Evolutionary conservation across 2,329 filamentous ascomycete genomes (phyloP), one percentile per base, ranked within the genome.

Genomic region (Fusarium pininemorale): DNA sequence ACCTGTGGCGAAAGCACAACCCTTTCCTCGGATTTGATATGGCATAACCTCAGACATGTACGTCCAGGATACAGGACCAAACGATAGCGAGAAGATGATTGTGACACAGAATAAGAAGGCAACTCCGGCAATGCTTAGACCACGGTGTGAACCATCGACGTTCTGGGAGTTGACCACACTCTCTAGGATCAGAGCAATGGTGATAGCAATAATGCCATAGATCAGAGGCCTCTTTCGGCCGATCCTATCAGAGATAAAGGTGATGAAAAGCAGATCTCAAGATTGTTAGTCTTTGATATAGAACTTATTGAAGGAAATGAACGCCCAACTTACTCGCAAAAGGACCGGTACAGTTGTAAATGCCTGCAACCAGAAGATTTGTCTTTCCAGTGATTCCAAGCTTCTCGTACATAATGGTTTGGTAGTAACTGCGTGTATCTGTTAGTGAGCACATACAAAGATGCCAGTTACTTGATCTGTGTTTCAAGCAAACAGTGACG

Each of bases 191-290:
- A 92, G 81, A 0, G 88, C 88, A 50, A 90, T 81, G 15, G 86
- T 87, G 50, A 91, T 90, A 16, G 82, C 88, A 5, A 87, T 79
- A 48, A 88, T 88, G 48, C 91, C 91, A 72, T 91, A 87, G 30
- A 93, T 82, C 87, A 94, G 92, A 62, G 93, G 85, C 72, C 86
- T 86, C 15, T 91, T 86, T 48, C 92, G 88, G 14, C 90, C 90
- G 13, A 90, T 87, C 13, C 86, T 85, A 79, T 91, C 89, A 57
- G 91, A 87, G 42, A 90, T 84, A 78, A 89, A 88, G 22, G 84
- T 82, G 35, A 84, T 90, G 79, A 90, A 91, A 80, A 90, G 79
- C 37, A 87, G 78, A 77, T 90, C 83, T 83, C n/a, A 7, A 41
- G 3, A 15, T 15, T 22, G 50, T 69, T 39, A 70, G 61, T 59